These are phyloP conservation scores for Claviceps monticola DNA, from an alignment of 2,329 filamentous ascomycete genomes.

Conservation along the genomic window DNA sequence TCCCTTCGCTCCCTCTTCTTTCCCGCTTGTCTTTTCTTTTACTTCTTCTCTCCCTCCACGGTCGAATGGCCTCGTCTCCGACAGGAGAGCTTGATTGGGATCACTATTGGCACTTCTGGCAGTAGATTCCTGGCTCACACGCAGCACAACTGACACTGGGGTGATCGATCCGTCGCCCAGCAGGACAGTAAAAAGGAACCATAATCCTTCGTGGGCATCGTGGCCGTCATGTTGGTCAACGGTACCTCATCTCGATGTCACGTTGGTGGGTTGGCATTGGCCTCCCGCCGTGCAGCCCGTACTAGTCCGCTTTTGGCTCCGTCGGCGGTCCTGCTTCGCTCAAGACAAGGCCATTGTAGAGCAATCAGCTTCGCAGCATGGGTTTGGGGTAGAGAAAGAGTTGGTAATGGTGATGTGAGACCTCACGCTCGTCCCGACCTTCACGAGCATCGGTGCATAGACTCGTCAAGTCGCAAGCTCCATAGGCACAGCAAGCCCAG, in stretches of 20 bases:
- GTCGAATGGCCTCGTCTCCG: neutral
- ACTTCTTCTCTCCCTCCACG: neutral
- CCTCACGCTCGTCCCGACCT: slow-evolving; percentile 31
- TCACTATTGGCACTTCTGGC: neutral
- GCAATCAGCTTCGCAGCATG: slow-evolving; percentile 35
- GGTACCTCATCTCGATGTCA: neutral
- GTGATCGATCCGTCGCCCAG: neutral
- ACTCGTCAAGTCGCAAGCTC: slow-evolving; percentile 28
- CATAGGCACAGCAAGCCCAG: slow-evolving; percentile 30
- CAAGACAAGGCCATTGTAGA: slow-evolving; percentile 18
- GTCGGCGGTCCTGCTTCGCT: slow-evolving; percentile 1
- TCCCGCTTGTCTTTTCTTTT: neutral
- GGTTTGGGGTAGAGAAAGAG: slow-evolving; percentile 26
- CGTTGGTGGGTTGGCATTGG: neutral
- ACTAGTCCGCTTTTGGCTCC: neutral
- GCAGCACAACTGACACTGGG: neutral
- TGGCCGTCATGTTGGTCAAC: slow-evolving; percentile 1
- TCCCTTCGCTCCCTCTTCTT: neutral
- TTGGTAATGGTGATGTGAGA: slow-evolving; percentile 23
- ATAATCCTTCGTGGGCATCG: neutral
- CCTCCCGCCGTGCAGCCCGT: slow-evolving; percentile 1
- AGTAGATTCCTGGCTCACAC: neutral
- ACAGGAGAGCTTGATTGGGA: neutral
- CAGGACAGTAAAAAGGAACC: neutral
- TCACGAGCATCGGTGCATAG: slow-evolving; percentile 32